These are phyloP conservation scores for Tetrahymena thermophila DNA, from an alignment of 73 alveolate species.

Conservation along the genomic window DNA sequence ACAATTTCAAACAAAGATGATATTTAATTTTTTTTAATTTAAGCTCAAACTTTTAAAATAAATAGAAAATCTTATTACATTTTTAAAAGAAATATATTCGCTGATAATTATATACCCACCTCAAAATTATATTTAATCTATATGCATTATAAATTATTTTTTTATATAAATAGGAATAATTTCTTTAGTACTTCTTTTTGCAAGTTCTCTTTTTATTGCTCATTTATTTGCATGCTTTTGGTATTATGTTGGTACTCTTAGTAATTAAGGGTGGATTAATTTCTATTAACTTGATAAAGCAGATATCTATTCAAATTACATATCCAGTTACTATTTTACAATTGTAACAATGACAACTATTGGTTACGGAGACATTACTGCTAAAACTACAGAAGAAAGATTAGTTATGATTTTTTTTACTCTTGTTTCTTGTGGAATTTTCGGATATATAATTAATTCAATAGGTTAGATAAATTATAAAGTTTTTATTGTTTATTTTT, in stretches of 20 bases:
- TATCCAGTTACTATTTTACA: conserved; percentile 4
- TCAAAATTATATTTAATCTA: no score
- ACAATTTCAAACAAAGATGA: no score
- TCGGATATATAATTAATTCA: conserved; percentile 4
- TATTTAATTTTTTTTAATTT: no score
- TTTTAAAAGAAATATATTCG: no score
- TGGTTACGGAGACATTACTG: conserved; percentile 31
- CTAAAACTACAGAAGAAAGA: background rate
- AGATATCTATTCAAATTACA: background rate
- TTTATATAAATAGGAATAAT: background rate
- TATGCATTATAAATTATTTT: no score
- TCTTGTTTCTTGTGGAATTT: conserved; percentile 18
- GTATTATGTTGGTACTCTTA: background rate
- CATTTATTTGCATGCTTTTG: background rate
- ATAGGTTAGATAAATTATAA: conserved; percentile 4
- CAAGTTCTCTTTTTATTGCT: background rate
- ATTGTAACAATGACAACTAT: conserved; percentile 7
- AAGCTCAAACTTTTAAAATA: no score
- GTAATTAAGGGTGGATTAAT: background rate
- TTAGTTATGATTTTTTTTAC: conserved; percentile 10
- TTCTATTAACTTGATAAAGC: background rate
- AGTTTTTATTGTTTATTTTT: background rate
- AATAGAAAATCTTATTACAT: no score
- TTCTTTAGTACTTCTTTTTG: background rate
- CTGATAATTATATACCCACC: no score